These are phyloP conservation scores for Syzygium syzygioides DNA, from an alignment of 441 rosid species.

Conservation along the genomic window DNA sequence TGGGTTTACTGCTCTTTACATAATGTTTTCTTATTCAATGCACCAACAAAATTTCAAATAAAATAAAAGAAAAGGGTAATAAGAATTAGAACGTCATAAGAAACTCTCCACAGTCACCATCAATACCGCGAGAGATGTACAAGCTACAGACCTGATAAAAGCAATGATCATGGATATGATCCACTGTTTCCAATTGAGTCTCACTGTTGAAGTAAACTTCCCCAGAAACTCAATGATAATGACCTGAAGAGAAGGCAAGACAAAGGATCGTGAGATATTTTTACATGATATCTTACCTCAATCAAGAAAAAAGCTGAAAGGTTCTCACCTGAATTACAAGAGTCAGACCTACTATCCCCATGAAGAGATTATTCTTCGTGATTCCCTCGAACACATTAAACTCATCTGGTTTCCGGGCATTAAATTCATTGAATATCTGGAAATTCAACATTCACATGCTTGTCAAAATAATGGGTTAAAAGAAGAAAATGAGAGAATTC, in stretches of 20 bases:
- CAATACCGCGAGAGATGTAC: neutral
- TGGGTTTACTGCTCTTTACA: neutral
- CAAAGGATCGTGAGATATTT: neutral
- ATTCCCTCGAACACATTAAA: conserved; percentile 65
- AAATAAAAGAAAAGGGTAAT: neutral
- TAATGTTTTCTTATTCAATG: neutral
- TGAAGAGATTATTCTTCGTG: conserved; percentile 61
- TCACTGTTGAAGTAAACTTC: conserved; percentile 64
- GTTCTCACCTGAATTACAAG: conserved; percentile 69
- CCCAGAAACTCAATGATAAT: conserved; percentile 59
- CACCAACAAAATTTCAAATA: neutral
- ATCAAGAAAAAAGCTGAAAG: neutral
- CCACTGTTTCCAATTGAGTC: conserved; percentile 82
- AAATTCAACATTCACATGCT: neutral
- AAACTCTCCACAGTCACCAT: neutral
- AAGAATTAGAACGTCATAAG: neutral
- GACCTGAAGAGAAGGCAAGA: neutral
- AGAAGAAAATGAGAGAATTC: neutral
- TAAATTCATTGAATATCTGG: conserved; percentile 92
- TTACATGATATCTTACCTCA: neutral
- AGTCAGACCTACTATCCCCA: conserved; percentile 63
- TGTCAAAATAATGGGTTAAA: neutral
- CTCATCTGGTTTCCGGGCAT: conserved; percentile 94
- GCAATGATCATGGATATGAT: conserved; percentile 51
- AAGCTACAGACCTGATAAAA: conserved; percentile 43